phyloP scores from a whole-genome alignment of 768 basidiomycete genomes.

The Suillus lakei region DNA sequence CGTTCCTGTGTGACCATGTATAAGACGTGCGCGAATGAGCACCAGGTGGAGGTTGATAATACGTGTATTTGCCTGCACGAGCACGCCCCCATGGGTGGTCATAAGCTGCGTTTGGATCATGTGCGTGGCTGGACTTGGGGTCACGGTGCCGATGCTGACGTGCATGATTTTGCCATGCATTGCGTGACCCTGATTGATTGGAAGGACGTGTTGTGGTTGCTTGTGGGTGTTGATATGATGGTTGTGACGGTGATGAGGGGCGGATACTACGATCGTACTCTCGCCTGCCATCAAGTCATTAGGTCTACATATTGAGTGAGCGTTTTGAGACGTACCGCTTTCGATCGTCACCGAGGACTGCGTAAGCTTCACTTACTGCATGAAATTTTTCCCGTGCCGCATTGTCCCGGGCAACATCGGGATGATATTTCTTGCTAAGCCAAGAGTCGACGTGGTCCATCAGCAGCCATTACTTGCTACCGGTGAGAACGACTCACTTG shows the following conservation, averaged over 20 bases:
- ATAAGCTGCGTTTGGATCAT: constrained; percentile 10
- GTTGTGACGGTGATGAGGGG: constrained; percentile 6
- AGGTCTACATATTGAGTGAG: neutral
- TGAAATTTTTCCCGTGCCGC: constrained; percentile 45
- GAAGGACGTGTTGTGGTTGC: constrained; percentile 33
- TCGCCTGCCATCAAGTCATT: constrained; percentile 21
- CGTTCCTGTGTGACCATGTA: constrained; percentile 7
- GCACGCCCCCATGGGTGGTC: constrained; percentile 18
- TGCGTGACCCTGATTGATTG: constrained; percentile 28
- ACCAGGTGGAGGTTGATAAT: constrained; percentile 9
- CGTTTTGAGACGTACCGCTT: constrained; percentile 40
- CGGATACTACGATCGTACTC: constrained; percentile 34
- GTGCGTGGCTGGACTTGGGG: constrained; percentile 12
- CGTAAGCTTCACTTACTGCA: constrained; percentile 52
- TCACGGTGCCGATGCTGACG: constrained; percentile 13
- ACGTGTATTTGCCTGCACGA: constrained; percentile 5
- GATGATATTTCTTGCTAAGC: constrained; percentile 56
- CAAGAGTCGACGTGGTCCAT: constrained; percentile 18
- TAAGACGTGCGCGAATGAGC: constrained; percentile 4
- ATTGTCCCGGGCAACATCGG: constrained; percentile 47
- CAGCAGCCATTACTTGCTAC: neutral
- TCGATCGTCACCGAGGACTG: constrained; percentile 48
- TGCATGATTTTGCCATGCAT: constrained; percentile 30
- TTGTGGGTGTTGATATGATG: constrained; percentile 31
- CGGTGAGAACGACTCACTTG: constrained; percentile 23